Conservation (phyloP, 768 basidiomycete genomes). For the Mycena rosella region DNA sequence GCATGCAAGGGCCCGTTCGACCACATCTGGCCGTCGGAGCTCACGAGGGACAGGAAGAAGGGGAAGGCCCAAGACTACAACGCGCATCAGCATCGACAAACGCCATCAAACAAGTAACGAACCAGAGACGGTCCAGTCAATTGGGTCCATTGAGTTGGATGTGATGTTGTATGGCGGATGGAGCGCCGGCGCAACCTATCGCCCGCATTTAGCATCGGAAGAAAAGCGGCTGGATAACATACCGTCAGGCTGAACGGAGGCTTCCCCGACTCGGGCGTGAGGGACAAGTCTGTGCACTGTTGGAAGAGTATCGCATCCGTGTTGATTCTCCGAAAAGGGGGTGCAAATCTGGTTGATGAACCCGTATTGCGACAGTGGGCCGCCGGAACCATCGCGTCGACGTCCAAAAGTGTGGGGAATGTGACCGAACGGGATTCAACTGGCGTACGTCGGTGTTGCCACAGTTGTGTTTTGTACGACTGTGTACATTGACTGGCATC, state of each 20-base stretch:
- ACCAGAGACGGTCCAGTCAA: constrained; percentile 56
- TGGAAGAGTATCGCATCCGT: too few species aligned
- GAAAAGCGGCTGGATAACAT: too few species aligned
- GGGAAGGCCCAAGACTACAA: constrained; percentile 59
- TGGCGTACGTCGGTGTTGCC: constrained; percentile 45
- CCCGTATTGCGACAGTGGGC: constrained; percentile 58
- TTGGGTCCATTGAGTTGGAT: constrained; percentile 49
- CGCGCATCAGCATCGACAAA: not conserved
- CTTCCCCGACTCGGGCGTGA: constrained; percentile 58
- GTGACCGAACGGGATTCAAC: constrained; percentile 43
- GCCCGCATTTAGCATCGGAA: too few species aligned
- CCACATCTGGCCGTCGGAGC: constrained; percentile 62
- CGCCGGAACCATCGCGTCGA: constrained; percentile 50
- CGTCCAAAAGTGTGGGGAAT: constrained; percentile 46
- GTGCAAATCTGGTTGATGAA: constrained; percentile 58
- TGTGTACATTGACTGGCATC: constrained; percentile 64
- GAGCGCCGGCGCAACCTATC: constrained; percentile 61
- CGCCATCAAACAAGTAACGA: constrained; percentile 5
- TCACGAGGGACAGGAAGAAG: constrained; percentile 63
- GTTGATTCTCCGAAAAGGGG: too few species aligned
- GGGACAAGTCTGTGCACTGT: constrained; percentile 62
- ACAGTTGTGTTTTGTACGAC: constrained; percentile 57
- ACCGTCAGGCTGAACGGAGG: constrained; percentile 66
- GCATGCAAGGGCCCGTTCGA: constrained; percentile 63
- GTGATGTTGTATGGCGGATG: constrained; percentile 68